Evolutionary conservation across 345 rosid species (phyloP), one percentile per base, ranked within the genome.

Genomic region (Murraya koenigii): DNA sequence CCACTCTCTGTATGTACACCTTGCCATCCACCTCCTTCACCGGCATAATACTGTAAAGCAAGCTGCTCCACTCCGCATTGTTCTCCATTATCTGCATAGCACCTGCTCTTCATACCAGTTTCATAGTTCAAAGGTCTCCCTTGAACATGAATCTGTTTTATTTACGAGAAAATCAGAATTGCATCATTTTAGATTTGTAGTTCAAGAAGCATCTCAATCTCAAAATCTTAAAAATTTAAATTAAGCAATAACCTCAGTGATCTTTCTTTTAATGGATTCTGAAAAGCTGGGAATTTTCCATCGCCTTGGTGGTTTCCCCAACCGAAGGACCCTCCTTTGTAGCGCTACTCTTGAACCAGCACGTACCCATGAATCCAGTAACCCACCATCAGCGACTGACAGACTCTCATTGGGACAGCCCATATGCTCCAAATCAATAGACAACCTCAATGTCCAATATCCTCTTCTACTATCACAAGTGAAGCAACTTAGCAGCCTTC

Each of bases 61-160:
- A 95, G 98, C 90, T 92, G 90, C 85, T 95, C 99, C 2, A 93
- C 98, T 81, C 97, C 98, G 75, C 97, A 93, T 72, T 91, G 97
- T 74, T 91, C 92, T 38, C 95, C 97, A 64, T 92, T 97, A 80
- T 92, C 93, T 72, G 97, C 99, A 83, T 91, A 89, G 81, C 92
- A 95, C 83, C 93, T 84, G 86, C 86, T 95, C 80, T 90, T 93
- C 84, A 79, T 79, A 60, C 97, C 98, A 66, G 82, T 67, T 87
- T 93, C 94, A 86, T 90, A 75, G 78, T 92, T 93, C 90, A 95
- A 52, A 74, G 99, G 97, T 76, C 95, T 90, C 75, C 99, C 99
- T 76, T 82, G 92, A 81, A 95, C 82, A 71, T 83, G 88, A 75
- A 92, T 93, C 98, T 95, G 85, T 71, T 49, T 70, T 66, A 49